These are phyloP conservation scores for Pyricularia grisea DNA, from an alignment of 2,329 filamentous ascomycete genomes.

Conservation along the genomic window DNA sequence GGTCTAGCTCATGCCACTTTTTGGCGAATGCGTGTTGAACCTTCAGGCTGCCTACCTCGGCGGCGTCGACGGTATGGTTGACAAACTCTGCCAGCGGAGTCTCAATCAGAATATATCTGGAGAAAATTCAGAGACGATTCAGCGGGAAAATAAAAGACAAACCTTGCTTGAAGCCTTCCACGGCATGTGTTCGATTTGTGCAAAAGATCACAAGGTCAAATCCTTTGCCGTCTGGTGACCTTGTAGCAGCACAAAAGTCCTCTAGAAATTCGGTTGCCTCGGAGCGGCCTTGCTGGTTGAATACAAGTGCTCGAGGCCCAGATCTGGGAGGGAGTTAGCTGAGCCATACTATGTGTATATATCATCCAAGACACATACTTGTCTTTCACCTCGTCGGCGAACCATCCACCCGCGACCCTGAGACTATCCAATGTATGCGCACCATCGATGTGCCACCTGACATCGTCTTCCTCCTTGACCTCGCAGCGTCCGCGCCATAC, in stretches of 20 bases:
- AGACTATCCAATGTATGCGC: slow-evolving; percentile 84
- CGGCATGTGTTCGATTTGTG: slow-evolving; percentile 31
- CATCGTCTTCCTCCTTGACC: slow-evolving; percentile 34
- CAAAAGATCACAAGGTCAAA: slow-evolving; percentile 59
- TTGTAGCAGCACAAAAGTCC: slow-evolving; percentile 34
- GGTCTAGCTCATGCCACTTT: slow-evolving; percentile 37
- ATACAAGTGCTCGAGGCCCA: slow-evolving; percentile 52
- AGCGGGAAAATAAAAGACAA: not conserved
- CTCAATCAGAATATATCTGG: slow-evolving; percentile 1
- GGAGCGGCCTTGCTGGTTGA: slow-evolving; percentile 88
- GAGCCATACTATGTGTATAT: not conserved
- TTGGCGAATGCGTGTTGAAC: slow-evolving; percentile 42
- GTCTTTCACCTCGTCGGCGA: slow-evolving; percentile 33
- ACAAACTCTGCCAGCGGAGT: slow-evolving; percentile 36
- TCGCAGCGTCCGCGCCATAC: slow-evolving; percentile 72
- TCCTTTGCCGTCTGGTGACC: slow-evolving; percentile 21
- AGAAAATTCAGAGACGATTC: slow-evolving; percentile 2
- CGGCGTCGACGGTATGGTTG: slow-evolving; percentile 42
- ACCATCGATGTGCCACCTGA: slow-evolving; percentile 77
- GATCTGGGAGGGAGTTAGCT: not conserved
- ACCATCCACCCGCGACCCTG: slow-evolving; percentile 68
- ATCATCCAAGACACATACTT: slow-evolving; percentile 11
- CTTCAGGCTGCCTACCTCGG: slow-evolving; percentile 37
- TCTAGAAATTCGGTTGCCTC: slow-evolving; percentile 53
- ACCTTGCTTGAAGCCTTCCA: slow-evolving; percentile 38